These are phyloP conservation scores for Allomyces macrogynus DNA, from an alignment of 192 early-diverging fungal genomes.

Conservation along the genomic window DNA sequence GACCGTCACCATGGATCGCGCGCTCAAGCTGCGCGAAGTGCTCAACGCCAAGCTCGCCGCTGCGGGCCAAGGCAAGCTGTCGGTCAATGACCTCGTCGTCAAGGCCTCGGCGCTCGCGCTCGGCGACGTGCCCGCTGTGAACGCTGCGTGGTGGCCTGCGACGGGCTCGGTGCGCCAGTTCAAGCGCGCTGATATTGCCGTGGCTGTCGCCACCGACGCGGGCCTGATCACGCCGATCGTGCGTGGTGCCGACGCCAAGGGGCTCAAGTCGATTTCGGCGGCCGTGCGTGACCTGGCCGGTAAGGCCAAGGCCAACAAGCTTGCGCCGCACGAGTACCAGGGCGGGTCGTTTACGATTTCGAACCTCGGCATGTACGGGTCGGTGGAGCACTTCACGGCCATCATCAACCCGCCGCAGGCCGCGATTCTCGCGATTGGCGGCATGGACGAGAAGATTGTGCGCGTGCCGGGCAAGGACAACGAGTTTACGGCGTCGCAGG, in stretches of 20 bases:
- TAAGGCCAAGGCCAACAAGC: conserved; percentile 68
- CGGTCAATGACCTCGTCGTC: conserved; percentile 95
- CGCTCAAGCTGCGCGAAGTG: conserved; percentile 46
- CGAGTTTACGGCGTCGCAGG: conserved; percentile 47
- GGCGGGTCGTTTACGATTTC: conserved; percentile 96
- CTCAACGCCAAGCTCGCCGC: conserved; percentile 52
- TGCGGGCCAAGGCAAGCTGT: conserved; percentile 84
- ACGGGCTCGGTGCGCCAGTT: conserved; percentile 73
- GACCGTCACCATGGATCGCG: not conserved
- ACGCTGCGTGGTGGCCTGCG: conserved; percentile 56
- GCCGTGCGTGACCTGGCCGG: conserved; percentile 65
- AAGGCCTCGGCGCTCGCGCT: conserved; percentile 82
- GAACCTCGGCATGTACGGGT: conserved; percentile 91
- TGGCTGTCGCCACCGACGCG: conserved; percentile 83
- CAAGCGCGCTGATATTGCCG: conserved; percentile 68
- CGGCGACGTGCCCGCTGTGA: conserved; percentile 80
- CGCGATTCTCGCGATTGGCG: conserved; percentile 80
- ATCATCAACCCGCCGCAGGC: conserved; percentile 95
- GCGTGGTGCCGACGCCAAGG: conserved; percentile 56
- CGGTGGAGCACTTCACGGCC: conserved; percentile 76
- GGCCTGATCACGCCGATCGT: conserved; percentile 96
- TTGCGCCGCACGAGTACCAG: conserved; percentile 90
- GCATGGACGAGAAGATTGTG: conserved; percentile 52
- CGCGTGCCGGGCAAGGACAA: conserved; percentile 34
- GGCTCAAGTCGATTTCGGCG: conserved; percentile 65